phyloP scores from a whole-genome alignment of 768 basidiomycete genomes.

The Trametes maxima region DNA sequence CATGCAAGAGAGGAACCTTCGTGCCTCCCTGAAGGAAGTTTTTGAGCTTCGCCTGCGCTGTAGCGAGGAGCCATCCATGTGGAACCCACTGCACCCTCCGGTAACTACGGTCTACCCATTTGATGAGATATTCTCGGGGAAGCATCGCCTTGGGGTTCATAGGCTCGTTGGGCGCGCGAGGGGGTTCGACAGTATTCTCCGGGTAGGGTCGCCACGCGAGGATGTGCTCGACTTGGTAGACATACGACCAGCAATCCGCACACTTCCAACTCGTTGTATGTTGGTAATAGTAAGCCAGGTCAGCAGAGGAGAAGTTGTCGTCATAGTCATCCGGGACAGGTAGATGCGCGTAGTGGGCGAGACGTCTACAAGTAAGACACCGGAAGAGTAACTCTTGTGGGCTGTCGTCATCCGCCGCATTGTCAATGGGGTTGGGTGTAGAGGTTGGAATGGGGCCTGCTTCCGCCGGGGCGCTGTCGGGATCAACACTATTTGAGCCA shows the following conservation, averaged over 20 bases:
- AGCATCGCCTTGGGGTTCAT: conserved; percentile 60
- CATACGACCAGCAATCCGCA: conserved; percentile 74
- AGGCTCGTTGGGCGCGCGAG: conserved; percentile 39
- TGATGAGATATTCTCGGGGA: conserved; percentile 92
- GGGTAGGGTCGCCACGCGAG: conserved; percentile 91
- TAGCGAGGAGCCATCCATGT: conserved; percentile 85
- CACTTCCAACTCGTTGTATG: conserved; percentile 62
- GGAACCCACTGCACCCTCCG: conserved; percentile 86
- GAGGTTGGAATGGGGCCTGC: neutral
- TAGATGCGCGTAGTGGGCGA: conserved; percentile 81
- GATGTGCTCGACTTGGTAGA: conserved; percentile 76
- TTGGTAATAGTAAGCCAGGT: conserved; percentile 68
- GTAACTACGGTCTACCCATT: conserved; percentile 83
- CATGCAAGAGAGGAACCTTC: conserved; percentile 63
- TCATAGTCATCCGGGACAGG: conserved; percentile 44
- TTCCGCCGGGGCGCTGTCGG: neutral
- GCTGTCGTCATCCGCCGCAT: conserved; percentile 12
- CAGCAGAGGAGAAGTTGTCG: conserved; percentile 31
- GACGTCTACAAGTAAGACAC: conserved; percentile 81
- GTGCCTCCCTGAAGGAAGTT: conserved; percentile 75
- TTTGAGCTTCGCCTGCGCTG: conserved; percentile 65
- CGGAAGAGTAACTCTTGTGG: conserved; percentile 67
- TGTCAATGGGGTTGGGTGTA: no score
- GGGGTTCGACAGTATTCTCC: conserved; percentile 57
- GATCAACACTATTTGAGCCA: neutral